Conservation (phyloP, 2,329 filamentous ascomycete species). For the Colletotrichum noveboracense region DNA sequence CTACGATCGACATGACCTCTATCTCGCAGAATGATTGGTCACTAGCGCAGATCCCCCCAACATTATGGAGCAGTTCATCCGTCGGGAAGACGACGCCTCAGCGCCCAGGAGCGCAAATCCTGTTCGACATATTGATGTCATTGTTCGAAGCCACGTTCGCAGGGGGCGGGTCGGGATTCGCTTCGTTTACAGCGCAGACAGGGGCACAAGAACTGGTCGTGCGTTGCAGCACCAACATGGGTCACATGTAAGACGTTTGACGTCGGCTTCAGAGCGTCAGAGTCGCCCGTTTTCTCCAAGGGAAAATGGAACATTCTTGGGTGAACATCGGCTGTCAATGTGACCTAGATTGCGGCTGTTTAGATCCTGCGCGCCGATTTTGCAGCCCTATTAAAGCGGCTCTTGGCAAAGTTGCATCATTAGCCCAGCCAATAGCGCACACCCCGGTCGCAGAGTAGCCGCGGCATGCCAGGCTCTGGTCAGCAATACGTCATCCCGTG, state of each 20-base stretch:
- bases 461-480: background rate
- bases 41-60: background rate
- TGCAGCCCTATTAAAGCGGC: background rate
- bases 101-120: background rate
- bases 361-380: background rate
- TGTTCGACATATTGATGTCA: conserved; percentile 3
- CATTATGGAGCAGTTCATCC: background rate
- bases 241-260: conserved; percentile 8
- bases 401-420: background rate
- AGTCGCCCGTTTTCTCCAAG: background rate
- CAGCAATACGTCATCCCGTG: background rate
- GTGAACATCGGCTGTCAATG: background rate
- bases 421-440: background rate
- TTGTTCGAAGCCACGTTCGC: conserved; percentile 2
- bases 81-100: background rate
- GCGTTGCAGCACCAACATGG: background rate
- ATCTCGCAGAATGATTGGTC: background rate
- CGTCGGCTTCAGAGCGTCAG: background rate
- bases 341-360: background rate
- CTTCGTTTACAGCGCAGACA: background rate
- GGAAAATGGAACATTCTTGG: background rate
- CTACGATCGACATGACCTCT: background rate
- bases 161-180: background rate
- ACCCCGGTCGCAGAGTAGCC: background rate
- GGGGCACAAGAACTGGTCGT: background rate